Evolutionary conservation across 306 rosid species (phyloP), one percentile per base, ranked within the genome.

Genomic region (Canavalia gladiata): DNA sequence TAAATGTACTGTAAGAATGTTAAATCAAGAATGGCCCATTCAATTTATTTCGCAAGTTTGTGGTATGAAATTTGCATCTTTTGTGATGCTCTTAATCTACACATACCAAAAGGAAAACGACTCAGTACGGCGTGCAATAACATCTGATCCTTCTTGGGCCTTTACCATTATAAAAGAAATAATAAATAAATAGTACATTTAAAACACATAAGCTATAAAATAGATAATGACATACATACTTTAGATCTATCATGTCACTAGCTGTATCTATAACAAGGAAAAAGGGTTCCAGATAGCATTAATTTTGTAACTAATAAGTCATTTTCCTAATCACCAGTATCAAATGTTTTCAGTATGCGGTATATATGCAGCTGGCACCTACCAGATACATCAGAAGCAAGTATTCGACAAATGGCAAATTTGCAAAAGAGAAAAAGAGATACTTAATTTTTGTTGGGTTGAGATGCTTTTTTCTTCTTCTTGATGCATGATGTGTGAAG

Each of bases 361-460:
- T 79, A 84, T 80, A 51, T 52, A 78, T 87, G 91, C 86, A 91
- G 89, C 89, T 92, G 91, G 91, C 94, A 84, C 77, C 82, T 81
- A 88, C 68, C 74, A 30, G 77, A 82, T 58, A 79, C 84, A 85
- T 35, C 39, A 46, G 79, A 75, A 66, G 82, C 77, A 84, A 76
- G 77, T 66, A 74, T 79, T 72, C 88, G 76, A 73, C 84, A 88
- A 84, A 86, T 84, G 91, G 86, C 68, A 93, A 87, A 12, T 66
- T 91, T 66, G 70, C 84, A 76, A 69, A 34, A 39, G 60, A 84
- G 50, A 64, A 64, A 72, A 74, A 81, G 43, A 62, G 47, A 31
- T 71, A 64, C 52, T 67, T 76, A 30, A 28, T 50, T 78, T 69
- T 83, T 41, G 73, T 76, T 63, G 47, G 81, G 76, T 70, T 67